Evolutionary conservation across 2,329 filamentous ascomycete species (phyloP).

Genomic region (Drechmeria coniospora): DNA sequence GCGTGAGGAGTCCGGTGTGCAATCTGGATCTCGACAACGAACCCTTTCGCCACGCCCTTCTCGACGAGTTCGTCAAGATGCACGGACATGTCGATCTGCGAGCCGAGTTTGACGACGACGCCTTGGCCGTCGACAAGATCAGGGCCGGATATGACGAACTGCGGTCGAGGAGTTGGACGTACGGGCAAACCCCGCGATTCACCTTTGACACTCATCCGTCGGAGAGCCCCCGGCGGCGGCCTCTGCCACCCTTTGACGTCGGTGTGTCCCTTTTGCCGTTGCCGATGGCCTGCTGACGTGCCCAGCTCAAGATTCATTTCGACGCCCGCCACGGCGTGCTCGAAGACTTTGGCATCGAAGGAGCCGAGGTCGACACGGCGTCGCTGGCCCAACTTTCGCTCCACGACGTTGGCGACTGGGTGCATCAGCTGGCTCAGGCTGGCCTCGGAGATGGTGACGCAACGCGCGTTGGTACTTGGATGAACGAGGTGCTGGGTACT

Average conservation of each 20-base stretch:
- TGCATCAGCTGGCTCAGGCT: constrained; percentile 8
- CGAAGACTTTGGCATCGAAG: constrained; percentile 15
- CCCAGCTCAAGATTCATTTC: constrained; percentile 18
- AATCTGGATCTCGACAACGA: constrained; percentile 50
- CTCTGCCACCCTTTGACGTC: constrained; percentile 31
- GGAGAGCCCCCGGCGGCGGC: constrained; percentile 40
- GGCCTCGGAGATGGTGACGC: constrained; percentile 11
- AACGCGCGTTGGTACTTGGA: constrained; percentile 13
- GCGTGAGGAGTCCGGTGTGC: constrained; percentile 68
- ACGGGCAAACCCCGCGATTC: constrained; percentile 75
- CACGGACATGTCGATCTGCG: constrained; percentile 34
- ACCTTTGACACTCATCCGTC: constrained; percentile 48
- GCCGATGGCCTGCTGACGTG: neutral
- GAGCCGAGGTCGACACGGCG: neutral
- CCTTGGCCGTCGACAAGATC: constrained; percentile 34
- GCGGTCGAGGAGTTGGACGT: constrained; percentile 59
- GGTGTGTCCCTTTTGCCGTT: constrained; percentile 5
- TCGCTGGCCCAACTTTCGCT: constrained; percentile 2
- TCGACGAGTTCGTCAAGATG: constrained; percentile 49
- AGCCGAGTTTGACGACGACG: constrained; percentile 31
- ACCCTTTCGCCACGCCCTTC: constrained; percentile 39
- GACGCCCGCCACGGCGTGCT: constrained; percentile 22
- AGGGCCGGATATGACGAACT: constrained; percentile 15
- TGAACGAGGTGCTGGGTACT: constrained; percentile 16
- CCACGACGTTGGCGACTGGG: constrained; percentile 14